These are phyloP conservation scores for Cryoendolithus antarcticus DNA, from an alignment of 2,329 filamentous ascomycete species.

Conservation along the genomic window DNA sequence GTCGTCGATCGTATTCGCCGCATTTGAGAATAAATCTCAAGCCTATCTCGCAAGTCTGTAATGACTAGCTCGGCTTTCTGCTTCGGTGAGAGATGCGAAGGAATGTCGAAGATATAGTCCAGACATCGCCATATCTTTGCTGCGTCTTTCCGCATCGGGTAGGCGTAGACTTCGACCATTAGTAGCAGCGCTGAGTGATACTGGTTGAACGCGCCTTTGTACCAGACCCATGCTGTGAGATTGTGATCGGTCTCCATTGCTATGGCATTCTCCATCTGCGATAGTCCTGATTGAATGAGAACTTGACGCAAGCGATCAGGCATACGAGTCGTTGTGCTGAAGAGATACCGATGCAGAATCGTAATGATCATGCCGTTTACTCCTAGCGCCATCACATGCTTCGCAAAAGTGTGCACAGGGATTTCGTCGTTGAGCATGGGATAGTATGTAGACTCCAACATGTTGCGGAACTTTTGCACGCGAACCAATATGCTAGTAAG, in stretches of 20 bases:
- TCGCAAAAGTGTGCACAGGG: slow-evolving; percentile 51
- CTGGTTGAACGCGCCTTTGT: slow-evolving; percentile 56
- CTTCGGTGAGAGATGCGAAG: slow-evolving; percentile 37
- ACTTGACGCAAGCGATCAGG: slow-evolving; percentile 52
- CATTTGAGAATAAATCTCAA: slow-evolving; percentile 46
- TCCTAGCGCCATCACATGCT: slow-evolving; percentile 52
- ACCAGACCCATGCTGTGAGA: slow-evolving; percentile 55
- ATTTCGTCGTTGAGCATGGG: slow-evolving; percentile 47
- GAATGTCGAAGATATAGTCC: slow-evolving; percentile 58
- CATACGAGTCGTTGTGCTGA: slow-evolving; percentile 35
- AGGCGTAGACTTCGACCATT: slow-evolving; percentile 52
- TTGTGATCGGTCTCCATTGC: slow-evolving; percentile 40
- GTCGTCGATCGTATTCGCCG: slow-evolving; percentile 34
- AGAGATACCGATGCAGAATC: slow-evolving; percentile 56
- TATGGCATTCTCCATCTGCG: slow-evolving; percentile 43
- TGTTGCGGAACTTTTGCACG: slow-evolving; percentile 54
- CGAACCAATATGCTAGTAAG: slow-evolving; percentile 54
- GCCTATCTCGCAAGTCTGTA: slow-evolving; percentile 49
- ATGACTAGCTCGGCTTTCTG: slow-evolving; percentile 51
- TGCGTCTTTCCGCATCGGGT: slow-evolving; percentile 44
- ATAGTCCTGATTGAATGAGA: slow-evolving; percentile 48
- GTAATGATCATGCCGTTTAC: slow-evolving; percentile 53
- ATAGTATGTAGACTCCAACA: slow-evolving; percentile 54
- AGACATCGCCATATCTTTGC: slow-evolving; percentile 58
- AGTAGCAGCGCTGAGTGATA: slow-evolving; percentile 60